Conservation (phyloP, 2,329 filamentous ascomycete genomes). For the Fusarium goolgardi region DNA sequence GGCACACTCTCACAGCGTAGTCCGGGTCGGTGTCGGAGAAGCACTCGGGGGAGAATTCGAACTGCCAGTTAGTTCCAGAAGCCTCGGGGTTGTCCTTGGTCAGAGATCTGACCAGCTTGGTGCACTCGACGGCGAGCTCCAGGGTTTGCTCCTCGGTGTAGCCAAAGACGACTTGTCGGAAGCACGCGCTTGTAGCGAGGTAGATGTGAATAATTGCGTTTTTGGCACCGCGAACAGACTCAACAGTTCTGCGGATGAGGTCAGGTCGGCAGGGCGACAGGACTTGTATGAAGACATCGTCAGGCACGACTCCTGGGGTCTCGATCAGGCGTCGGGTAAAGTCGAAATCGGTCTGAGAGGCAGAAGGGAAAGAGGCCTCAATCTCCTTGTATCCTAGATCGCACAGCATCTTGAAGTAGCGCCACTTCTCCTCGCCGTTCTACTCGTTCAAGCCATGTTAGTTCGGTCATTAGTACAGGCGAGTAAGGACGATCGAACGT, state of each 20-base stretch:
- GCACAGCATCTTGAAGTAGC: conserved; percentile 93
- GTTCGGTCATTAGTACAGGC: neutral
- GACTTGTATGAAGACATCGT: conserved; percentile 93
- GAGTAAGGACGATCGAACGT: conserved; percentile 46
- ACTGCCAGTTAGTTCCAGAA: conserved; percentile 74
- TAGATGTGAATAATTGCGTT: conserved; percentile 97
- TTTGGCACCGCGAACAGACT: conserved; percentile 88
- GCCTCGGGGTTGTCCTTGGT: conserved; percentile 80
- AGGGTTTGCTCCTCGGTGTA: conserved; percentile 86
- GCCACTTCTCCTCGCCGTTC: conserved; percentile 95
- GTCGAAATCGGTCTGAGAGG: conserved; percentile 95
- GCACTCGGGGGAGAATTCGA: conserved; percentile 86
- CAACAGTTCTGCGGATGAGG: conserved; percentile 85
- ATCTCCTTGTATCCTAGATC: conserved; percentile 98
- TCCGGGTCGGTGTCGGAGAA: conserved; percentile 93
- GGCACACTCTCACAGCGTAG: conserved; percentile 84
- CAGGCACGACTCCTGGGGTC: conserved; percentile 42
- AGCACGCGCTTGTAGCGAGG: conserved; percentile 95
- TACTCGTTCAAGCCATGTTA: conserved; percentile 50
- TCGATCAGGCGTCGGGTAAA: conserved; percentile 90
- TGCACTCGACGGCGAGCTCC: conserved; percentile 84
- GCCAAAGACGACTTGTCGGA: conserved; percentile 89
- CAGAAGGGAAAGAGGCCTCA: conserved; percentile 94
- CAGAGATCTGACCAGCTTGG: conserved; percentile 86
- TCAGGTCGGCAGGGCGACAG: conserved; percentile 92